A percentile compares a stretch with the other conserved stretches of the same genome.
These are phyloP conservation scores for Diaporthe sp. DNA, from an alignment of 2,329 filamentous ascomycete species.

Conservation along the genomic window DNA sequence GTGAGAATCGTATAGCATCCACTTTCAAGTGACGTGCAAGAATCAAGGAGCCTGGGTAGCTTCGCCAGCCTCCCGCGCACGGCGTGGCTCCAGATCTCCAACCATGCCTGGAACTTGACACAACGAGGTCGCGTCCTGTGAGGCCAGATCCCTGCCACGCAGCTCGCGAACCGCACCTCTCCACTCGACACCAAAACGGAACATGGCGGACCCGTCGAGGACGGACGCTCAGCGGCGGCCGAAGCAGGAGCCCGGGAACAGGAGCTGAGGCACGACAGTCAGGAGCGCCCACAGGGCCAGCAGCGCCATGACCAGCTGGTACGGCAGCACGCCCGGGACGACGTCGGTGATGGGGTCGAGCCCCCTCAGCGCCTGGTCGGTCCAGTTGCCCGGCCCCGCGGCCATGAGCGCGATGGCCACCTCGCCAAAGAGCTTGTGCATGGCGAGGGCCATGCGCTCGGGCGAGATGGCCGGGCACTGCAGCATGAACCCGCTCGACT, in stretches of 20 bases:
- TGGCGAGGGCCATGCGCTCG: constrained; percentile 6
- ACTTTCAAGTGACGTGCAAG: too few relatives aligned
- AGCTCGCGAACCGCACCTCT: not conserved
- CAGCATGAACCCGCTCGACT: not conserved
- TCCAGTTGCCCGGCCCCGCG: constrained; percentile 12
- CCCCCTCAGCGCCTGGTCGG: not conserved
- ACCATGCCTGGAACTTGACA: not conserved
- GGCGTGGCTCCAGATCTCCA: not conserved
- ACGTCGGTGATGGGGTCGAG: constrained; percentile 16
- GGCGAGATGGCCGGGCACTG: constrained; percentile 19
- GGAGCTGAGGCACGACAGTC: constrained; percentile 6
- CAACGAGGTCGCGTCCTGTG: not conserved
- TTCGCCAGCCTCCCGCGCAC: not conserved
- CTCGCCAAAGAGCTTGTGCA: constrained; percentile 12
- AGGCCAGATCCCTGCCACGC: not conserved
- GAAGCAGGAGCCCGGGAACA: not conserved
- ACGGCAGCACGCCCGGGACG: constrained; percentile 1
- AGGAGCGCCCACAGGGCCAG: not conserved
- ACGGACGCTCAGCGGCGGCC: constrained; percentile 18
- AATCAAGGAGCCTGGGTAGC: not conserved
- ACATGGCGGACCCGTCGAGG: constrained; percentile 12
- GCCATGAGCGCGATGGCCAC: constrained; percentile 15
- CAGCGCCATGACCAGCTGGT: not conserved
- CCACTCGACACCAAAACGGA: not conserved
- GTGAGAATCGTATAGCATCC: too few relatives aligned